A percentile compares a stretch with the other conserved stretches of the same genome.
Conservation (phyloP, 208 protist species). For the Trypanosoma scelopori region DNA sequence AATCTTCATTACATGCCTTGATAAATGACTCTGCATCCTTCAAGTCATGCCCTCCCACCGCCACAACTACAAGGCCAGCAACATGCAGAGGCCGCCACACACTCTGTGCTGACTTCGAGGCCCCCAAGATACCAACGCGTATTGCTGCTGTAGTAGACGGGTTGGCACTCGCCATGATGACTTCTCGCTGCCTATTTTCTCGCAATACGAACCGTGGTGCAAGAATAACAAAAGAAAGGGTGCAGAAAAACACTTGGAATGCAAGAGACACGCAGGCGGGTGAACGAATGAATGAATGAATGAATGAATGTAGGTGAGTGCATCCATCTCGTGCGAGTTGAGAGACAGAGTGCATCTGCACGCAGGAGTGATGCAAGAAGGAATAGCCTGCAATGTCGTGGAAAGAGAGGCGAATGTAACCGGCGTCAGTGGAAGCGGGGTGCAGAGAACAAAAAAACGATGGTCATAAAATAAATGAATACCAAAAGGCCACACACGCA, state of each 20-base stretch:
- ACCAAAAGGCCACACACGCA: too few species aligned
- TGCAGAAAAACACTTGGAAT: background rate
- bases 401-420: too few species aligned
- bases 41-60: background rate
- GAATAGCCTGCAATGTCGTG: too few species aligned
- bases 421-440: too few species aligned
- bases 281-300: too few species aligned
- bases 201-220: background rate
- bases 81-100: constrained; percentile 3
- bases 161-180: background rate
- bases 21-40: constrained; percentile 8
- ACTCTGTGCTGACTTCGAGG: background rate
- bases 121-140: constrained; percentile 17
- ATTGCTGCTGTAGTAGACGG: background rate
- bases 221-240: background rate
- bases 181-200: background rate
- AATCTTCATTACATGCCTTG: background rate
- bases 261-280: too few species aligned
- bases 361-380: too few species aligned
- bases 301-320: too few species aligned
- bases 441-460: too few species aligned
- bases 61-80: constrained; percentile 8
- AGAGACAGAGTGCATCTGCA: too few species aligned
- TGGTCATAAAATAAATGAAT: too few species aligned
- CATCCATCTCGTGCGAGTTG: too few species aligned